Percentiles rank a stretch among this genome's conserved stretches.
These are phyloP conservation scores for Magnaporthiopsis rhizophila DNA, from an alignment of 2,329 filamentous ascomycete genomes.

Conservation along the genomic window DNA sequence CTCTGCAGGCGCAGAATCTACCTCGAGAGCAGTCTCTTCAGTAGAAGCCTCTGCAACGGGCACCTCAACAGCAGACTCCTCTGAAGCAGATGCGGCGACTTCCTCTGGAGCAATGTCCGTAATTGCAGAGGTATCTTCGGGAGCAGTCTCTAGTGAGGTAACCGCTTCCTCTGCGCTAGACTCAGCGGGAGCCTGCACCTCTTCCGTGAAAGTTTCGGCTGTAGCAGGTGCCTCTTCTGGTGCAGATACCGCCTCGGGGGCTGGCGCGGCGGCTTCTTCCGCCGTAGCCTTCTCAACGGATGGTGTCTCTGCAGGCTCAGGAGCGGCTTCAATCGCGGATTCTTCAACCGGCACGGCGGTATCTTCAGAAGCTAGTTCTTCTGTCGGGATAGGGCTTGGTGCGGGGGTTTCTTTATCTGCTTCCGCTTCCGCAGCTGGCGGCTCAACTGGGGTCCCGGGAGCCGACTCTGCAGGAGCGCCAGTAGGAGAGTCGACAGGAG, in stretches of 20 bases:
- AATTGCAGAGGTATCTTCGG: neutral
- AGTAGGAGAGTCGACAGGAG: too few relatives aligned
- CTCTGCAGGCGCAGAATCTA: neutral
- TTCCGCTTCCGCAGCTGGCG: neutral
- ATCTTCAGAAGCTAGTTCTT: neutral
- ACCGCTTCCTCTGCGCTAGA: neutral
- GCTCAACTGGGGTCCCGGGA: neutral
- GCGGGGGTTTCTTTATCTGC: neutral
- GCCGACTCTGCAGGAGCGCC: too few relatives aligned
- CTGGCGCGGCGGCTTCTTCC: neutral
- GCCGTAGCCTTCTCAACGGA: too few relatives aligned
- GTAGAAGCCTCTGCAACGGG: neutral
- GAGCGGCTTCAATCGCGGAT: too few relatives aligned
- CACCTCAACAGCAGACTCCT: neutral
- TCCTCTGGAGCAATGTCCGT: neutral
- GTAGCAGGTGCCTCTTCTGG: neutral
- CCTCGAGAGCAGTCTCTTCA: neutral
- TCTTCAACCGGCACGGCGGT: too few relatives aligned
- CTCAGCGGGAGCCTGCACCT: neutral
- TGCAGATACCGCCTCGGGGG: neutral
- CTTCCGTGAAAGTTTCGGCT: neutral
- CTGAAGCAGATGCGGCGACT: neutral
- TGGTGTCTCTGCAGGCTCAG: too few relatives aligned
- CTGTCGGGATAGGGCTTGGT: too few relatives aligned
- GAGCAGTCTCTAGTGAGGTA: neutral